These are phyloP conservation scores for Claviceps fusiformis DNA, from an alignment of 2,329 filamentous ascomycete genomes.

Conservation along the genomic window DNA sequence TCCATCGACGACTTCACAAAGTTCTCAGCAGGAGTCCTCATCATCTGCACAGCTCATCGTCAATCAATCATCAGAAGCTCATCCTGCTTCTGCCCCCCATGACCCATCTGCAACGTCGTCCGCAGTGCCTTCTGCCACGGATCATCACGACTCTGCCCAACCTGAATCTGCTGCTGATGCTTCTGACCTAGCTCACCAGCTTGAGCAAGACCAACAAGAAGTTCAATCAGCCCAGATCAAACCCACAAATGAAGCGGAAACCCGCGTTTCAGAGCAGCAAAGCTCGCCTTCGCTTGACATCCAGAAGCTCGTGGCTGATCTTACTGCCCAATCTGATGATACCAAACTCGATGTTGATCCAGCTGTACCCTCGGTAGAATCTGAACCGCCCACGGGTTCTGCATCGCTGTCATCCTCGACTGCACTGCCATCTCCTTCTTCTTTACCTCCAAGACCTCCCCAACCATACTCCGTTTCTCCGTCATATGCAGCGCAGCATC, in stretches of 20 bases:
- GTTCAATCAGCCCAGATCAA: constrained; percentile 10
- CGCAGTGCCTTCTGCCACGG: constrained; percentile 10
- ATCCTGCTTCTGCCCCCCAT: constrained; percentile 16
- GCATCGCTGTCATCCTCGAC: constrained; percentile 18
- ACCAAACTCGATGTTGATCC: constrained; percentile 17
- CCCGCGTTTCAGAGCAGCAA: constrained; percentile 16
- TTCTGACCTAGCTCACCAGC: constrained; percentile 13
- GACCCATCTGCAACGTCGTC: constrained; percentile 15
- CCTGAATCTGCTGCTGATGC: constrained; percentile 8
- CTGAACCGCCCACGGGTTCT: constrained; percentile 15
- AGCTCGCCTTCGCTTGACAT: constrained; percentile 22
- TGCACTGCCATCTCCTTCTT: constrained; percentile 24
- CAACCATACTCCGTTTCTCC: constrained; percentile 24
- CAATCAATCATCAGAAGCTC: constrained; percentile 17
- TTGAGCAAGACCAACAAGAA: constrained; percentile 9
- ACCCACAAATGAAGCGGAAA: constrained; percentile 16
- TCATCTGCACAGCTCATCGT: constrained; percentile 23
- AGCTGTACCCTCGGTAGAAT: constrained; percentile 13
- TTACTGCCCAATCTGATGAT: constrained; percentile 22
- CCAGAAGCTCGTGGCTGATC: constrained; percentile 27
- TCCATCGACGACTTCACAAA: constrained; percentile 21
- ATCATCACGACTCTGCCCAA: constrained; percentile 8
- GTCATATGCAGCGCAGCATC: constrained; percentile 24
- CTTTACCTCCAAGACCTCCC: constrained; percentile 35
- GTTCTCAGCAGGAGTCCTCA: constrained; percentile 29